These are phyloP conservation scores for Begonia fuchsioides DNA, from an alignment of 306 rosid genomes.

Conservation along the genomic window DNA sequence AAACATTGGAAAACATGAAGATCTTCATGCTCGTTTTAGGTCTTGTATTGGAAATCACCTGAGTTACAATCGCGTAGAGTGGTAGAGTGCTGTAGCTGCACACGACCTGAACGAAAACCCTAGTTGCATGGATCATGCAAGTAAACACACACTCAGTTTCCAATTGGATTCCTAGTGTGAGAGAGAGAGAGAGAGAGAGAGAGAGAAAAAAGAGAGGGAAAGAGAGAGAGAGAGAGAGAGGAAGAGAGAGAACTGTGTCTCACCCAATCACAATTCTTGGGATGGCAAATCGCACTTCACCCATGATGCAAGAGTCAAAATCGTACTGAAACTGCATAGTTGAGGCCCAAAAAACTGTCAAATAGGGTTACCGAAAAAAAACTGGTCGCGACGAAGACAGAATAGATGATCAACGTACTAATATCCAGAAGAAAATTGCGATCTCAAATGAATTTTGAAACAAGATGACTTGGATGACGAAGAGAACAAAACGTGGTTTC, in stretches of 20 bases:
- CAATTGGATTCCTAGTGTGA: not conserved
- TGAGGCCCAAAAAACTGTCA: not conserved
- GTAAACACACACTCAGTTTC: not conserved
- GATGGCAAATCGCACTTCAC: constrained; percentile 11
- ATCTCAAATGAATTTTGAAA: constrained; percentile 25
- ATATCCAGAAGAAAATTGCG: constrained; percentile 24
- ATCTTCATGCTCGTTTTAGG: not conserved
- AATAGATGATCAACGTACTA: constrained; percentile 2
- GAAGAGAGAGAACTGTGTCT: not conserved
- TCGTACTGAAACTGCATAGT: constrained; percentile 18
- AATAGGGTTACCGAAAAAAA: not conserved
- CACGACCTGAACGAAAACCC: constrained; percentile 18
- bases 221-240: not conserved
- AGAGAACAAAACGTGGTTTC: constrained; percentile 17
- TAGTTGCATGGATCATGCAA: not conserved
- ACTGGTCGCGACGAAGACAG: not conserved
- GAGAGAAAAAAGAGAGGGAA: too few relatives aligned
- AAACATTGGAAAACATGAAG: not conserved
- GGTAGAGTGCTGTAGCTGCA: constrained; percentile 27
- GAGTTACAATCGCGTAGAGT: constrained; percentile 22
- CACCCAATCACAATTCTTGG: constrained; percentile 28
- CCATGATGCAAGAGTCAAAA: constrained; percentile 26
- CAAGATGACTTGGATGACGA: constrained; percentile 17
- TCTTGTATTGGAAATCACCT: constrained; percentile 3
- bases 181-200: too few relatives aligned